Percentiles rank a stretch among this genome's conserved stretches.
phyloP scores from a whole-genome alignment of 768 basidiomycete genomes.

The Pisolithus marmoratus region DNA sequence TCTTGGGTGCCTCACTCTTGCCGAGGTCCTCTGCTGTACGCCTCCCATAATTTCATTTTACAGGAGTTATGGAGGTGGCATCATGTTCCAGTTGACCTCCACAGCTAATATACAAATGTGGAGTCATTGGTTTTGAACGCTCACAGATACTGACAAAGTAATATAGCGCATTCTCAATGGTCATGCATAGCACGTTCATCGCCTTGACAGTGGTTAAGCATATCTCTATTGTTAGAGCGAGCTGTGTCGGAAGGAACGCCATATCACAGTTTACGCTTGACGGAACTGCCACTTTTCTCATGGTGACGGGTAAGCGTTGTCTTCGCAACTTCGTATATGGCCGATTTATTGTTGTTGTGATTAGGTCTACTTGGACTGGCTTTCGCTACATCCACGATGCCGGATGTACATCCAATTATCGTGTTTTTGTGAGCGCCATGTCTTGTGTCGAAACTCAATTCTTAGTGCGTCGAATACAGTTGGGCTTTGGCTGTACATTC shows the following conservation, averaged over 20 bases:
- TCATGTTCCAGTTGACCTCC: neutral
- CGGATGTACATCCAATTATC: neutral
- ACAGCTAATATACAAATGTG: neutral
- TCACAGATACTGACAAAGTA: neutral
- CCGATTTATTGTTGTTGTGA: neutral
- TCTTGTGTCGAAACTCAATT: neutral
- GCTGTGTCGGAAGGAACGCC: neutral
- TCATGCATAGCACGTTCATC: neutral
- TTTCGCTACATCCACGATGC: neutral
- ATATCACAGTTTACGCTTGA: neutral
- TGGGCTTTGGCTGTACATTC: neutral
- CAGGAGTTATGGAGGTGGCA: neutral
- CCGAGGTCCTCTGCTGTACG: neutral
- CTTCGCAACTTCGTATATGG: neutral
- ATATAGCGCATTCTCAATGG: neutral
- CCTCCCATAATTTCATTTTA: neutral
- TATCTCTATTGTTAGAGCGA: neutral
- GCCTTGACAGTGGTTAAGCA: neutral
- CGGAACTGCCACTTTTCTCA: neutral
- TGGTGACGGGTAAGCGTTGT: neutral
- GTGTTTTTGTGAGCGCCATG: neutral
- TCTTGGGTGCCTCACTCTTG: neutral
- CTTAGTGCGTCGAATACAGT: neutral
- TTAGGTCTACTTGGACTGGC: neutral
- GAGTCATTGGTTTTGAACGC: neutral